Evolutionary conservation across 805 yeast genomes (phyloP).

Genomic region (Saccharomyces paradoxus): DNA sequence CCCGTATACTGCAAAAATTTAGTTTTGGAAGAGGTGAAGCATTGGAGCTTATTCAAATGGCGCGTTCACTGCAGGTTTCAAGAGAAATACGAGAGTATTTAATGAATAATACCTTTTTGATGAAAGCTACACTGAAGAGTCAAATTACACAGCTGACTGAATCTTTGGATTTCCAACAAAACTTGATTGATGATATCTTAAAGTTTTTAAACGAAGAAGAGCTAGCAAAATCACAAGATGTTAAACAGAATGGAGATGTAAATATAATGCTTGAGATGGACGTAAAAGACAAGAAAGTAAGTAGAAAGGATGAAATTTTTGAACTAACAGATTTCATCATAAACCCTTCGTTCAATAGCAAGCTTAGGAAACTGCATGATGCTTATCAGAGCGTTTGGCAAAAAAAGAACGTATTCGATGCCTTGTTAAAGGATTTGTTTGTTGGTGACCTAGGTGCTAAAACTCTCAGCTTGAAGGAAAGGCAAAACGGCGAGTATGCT

Average conservation of each 20-base stretch:
- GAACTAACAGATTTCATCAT: conserved; percentile 28
- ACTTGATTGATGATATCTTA: conserved; percentile 37
- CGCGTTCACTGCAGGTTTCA: conserved; percentile 34
- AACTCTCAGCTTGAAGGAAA: conserved; percentile 33
- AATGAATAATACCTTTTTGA: conserved; percentile 3
- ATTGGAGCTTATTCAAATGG: conserved; percentile 37
- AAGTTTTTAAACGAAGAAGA: conserved; percentile 36
- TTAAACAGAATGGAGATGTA: conserved; percentile 9
- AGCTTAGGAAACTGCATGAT: conserved; percentile 31
- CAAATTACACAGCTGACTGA: conserved; percentile 21
- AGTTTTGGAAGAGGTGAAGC: conserved; percentile 43
- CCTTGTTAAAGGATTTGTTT: conserved; percentile 28
- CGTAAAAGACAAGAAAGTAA: conserved; percentile 3
- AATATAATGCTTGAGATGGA: conserved; percentile 4
- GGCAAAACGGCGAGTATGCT: conserved; percentile 39
- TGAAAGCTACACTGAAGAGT: conserved; percentile 12
- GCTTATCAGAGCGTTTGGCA: conserved; percentile 23
- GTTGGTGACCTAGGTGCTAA: conserved; percentile 20
- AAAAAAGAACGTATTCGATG: conserved; percentile 23
- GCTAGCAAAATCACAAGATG: conserved; percentile 20
- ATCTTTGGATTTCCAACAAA: conserved; percentile 33
- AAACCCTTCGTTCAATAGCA: conserved; percentile 27
- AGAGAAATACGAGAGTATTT: conserved; percentile 25
- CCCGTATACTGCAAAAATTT: conserved; percentile 49
- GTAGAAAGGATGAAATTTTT: neutral